Evolutionary conservation across 2,329 filamentous ascomycete genomes (phyloP), one percentile per base, ranked within the genome.

Genomic region (Neurospora crassa): DNA sequence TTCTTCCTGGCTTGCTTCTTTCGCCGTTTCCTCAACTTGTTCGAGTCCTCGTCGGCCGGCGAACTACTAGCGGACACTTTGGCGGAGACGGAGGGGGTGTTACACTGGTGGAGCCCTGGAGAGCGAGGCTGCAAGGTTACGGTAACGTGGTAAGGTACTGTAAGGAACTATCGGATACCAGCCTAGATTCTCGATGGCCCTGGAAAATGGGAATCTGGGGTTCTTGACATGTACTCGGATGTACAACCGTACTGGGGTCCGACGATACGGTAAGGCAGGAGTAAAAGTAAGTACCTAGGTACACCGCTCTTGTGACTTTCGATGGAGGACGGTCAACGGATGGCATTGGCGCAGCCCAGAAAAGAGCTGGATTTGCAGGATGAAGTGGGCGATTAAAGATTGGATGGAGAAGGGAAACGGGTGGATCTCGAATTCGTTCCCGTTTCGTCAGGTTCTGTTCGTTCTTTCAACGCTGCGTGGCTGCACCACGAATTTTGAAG

Each of bases 401-500:
- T 74, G 74, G 72, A 75, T 69, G 73, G 72, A 70, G 71, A 70
- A 70, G 70, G 43, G 71, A 71, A 71, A 69, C 29, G 67, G 47
- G 72, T 74, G 75, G 74, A 75, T 76, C 76, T 76, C 73, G 73
- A 77, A 77, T 74, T 74, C 71, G 70, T 71, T 71, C 68, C 69
- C 53, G 37, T 53, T 67, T 67, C 68, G 34, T 29, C 5, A 29
- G 29, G 29, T 37, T 37, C 34, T 40, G 68, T 43, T 53, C 34
- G 34, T 8, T 37, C 34, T 37, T 69, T 43, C 68, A 37, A n/a
- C n/a, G n/a, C n/a, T n/a, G n/a, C n/a, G n/a, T n/a, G n/a, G 16
- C 20, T 16, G n/a, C 68, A 69, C 42, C 68, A 37, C 68, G 42
- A 47, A 47, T 69, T 43, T 69, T 47, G 34, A 59, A 40, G 43